These are phyloP conservation scores for Cyberlindnera galapagoensis DNA, from an alignment of 805 yeast genomes.

Conservation along the genomic window DNA sequence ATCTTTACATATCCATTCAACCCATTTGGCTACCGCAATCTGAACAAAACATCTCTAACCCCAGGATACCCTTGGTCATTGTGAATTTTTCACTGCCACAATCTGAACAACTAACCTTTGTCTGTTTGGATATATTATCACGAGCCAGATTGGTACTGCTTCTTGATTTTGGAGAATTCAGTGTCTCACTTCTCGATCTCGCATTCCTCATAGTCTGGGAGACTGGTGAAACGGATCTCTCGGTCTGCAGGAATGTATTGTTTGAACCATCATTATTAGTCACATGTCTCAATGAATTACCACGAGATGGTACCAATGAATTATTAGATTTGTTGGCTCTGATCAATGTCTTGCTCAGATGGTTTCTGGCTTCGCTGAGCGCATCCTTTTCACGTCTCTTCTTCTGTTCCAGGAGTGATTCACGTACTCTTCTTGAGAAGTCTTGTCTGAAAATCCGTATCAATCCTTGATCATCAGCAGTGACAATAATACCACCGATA, in stretches of 20 bases:
- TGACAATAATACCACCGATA: conserved; percentile 51
- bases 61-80: conserved; percentile 7
- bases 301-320: conserved; percentile 15
- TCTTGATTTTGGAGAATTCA: too few relatives aligned
- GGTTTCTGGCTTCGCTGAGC: conserved; percentile 3
- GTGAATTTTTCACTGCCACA: conserved; percentile 24
- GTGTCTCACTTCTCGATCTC: too few relatives aligned
- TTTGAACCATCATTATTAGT: too few relatives aligned
- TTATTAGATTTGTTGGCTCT: conserved; percentile 14
- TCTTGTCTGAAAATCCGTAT: conserved; percentile 81
- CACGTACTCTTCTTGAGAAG: conserved; percentile 46
- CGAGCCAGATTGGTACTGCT: too few relatives aligned
- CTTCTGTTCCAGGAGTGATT: conserved; percentile 24
- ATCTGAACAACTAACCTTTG: conserved; percentile 16
- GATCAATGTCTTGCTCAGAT: conserved; percentile 10
- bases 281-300: conserved; percentile 9
- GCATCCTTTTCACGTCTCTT: conserved; percentile 2
- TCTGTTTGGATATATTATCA: too few relatives aligned
- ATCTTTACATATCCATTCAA: too few relatives aligned
- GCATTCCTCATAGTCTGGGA: too few relatives aligned
- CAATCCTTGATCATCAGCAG: conserved; percentile 68
- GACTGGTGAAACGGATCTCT: too few relatives aligned
- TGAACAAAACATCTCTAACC: conserved; percentile 18
- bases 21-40: conserved; percentile 26
- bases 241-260: too few relatives aligned